Conservation (phyloP, 257 asterid genomes). For the Fraxinus pennsylvanica region DNA sequence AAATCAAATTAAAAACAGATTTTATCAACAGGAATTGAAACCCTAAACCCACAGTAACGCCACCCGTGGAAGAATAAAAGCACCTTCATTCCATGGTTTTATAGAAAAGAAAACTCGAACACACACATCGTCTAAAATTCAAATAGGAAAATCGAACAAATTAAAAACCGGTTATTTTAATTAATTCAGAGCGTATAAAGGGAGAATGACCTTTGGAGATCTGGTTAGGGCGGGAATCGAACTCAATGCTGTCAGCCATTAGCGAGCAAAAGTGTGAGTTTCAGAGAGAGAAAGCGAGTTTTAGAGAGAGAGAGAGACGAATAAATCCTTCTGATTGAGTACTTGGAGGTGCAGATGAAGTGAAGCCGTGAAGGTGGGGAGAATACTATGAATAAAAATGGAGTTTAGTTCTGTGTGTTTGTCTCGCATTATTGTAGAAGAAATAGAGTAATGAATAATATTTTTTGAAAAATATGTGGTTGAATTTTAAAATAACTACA, state of each 20-base stretch:
- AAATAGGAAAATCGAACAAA: neutral
- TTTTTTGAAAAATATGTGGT: no score
- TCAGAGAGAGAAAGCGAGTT: constrained; percentile 25
- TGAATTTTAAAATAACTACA: no score
- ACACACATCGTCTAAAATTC: neutral
- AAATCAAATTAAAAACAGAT: neutral
- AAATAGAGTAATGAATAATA: no score
- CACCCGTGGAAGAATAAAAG: constrained; percentile 12
- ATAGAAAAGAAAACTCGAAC: neutral
- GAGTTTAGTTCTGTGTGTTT: no score
- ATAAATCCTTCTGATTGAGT: constrained; percentile 43
- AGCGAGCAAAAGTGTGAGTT: constrained; percentile 35
- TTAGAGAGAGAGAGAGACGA: constrained; percentile 9
- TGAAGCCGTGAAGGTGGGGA: constrained; percentile 19
- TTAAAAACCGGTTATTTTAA: neutral
- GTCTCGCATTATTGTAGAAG: no score
- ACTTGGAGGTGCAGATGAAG: constrained; percentile 35
- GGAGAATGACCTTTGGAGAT: constrained; percentile 46
- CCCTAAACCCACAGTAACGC: constrained; percentile 52
- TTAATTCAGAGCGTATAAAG: neutral
- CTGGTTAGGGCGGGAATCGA: constrained; percentile 57
- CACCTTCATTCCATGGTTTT: constrained; percentile 40
- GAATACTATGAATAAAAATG: neutral
- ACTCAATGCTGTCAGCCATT: constrained; percentile 59
- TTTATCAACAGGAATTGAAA: constrained; percentile 23